Evolutionary conservation across 2,329 filamentous ascomycete genomes (phyloP).

Genomic region (Trichoderma koningii): DNA sequence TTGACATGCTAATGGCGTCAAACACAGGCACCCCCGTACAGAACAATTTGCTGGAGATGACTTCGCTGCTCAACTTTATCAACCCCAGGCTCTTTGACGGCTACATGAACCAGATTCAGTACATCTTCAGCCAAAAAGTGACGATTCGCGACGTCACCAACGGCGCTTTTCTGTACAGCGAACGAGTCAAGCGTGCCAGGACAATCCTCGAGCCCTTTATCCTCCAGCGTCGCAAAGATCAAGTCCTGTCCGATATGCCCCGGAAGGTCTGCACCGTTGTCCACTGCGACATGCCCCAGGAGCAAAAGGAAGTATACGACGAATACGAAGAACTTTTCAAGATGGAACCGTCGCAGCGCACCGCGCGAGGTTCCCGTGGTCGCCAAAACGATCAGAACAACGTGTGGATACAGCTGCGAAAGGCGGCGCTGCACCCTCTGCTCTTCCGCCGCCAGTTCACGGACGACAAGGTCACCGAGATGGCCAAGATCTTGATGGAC

Average conservation of each 20-base stretch:
- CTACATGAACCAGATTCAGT: slow-evolving; percentile 75
- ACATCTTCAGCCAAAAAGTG: slow-evolving; percentile 89
- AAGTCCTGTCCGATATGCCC: slow-evolving; percentile 84
- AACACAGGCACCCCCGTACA: slow-evolving; percentile 80
- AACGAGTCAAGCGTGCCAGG: slow-evolving; percentile 82
- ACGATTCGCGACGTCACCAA: slow-evolving; percentile 78
- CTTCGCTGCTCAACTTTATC: slow-evolving; percentile 89
- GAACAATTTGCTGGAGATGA: slow-evolving; percentile 91
- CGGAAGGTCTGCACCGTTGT: slow-evolving; percentile 76
- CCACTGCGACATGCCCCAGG: slow-evolving; percentile 74
- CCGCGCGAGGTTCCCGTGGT: slow-evolving; percentile 48
- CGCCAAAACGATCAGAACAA: slow-evolving; percentile 63
- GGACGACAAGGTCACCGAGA: slow-evolving; percentile 72
- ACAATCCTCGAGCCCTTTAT: slow-evolving; percentile 96
- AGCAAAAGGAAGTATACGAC: slow-evolving; percentile 74
- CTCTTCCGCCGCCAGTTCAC: slow-evolving; percentile 82
- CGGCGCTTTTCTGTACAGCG: slow-evolving; percentile 79
- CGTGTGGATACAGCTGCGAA: slow-evolving; percentile 85
- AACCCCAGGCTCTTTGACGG: slow-evolving; percentile 80
- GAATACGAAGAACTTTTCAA: slow-evolving; percentile 65
- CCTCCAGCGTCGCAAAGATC: slow-evolving; percentile 86
- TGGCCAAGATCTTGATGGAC: slow-evolving; percentile 74
- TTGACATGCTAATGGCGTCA: slow-evolving; percentile 11
- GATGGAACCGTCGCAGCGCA: slow-evolving; percentile 57
- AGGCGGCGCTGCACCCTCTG: slow-evolving; percentile 88